Evolutionary conservation across 2,329 filamentous ascomycete genomes (phyloP), one percentile per base, ranked within the genome.

Genomic region (Penicillium decumbens): DNA sequence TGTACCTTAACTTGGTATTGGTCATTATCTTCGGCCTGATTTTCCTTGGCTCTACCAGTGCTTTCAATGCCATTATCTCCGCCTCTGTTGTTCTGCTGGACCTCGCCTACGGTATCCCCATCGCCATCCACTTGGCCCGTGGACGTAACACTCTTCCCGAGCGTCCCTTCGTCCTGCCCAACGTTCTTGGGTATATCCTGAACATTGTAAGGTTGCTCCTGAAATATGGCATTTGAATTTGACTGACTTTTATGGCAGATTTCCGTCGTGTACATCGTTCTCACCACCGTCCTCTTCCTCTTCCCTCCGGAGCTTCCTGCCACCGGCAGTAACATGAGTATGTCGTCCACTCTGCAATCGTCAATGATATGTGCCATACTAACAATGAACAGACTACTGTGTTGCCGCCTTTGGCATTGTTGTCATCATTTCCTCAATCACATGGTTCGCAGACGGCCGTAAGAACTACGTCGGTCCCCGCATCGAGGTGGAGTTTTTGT

Each of bases 221-320:
- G 8, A 9, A n/a, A 15, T 9, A 33, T 9, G 2, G 20, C 3
- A 5, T n/a, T 12, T 20, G 1, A n/a, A 13, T 56, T 18, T 33
- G 24, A 42, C 50, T 59, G 20, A 60, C 38, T 4, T 1, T 13
- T 32, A 10, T 50, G 10, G 80, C 25, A 84, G 86, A 55, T 70
- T 37, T 63, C 68, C 4, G 75, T 90, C 41, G 72, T 73, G 0
- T 90, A 85, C 69, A 80, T 84, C 1, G 70, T 81, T 10, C 65
- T 89, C n/a, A 89, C 86, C 0, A 89, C 85, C 0, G 81, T 89
- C 0, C 75, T 90, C 0, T 89, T 89, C 69, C 76, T 89, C 18
- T 88, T 89, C 68, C 87, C 87, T 3, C 86, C 87, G 0, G 77
- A 77, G 6, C 62, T 83, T 3, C 84, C 84, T 0, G 83, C 85